These are phyloP conservation scores for Zygotorulaspora danielsina DNA, from an alignment of 805 yeast genomes.

Conservation along the genomic window DNA sequence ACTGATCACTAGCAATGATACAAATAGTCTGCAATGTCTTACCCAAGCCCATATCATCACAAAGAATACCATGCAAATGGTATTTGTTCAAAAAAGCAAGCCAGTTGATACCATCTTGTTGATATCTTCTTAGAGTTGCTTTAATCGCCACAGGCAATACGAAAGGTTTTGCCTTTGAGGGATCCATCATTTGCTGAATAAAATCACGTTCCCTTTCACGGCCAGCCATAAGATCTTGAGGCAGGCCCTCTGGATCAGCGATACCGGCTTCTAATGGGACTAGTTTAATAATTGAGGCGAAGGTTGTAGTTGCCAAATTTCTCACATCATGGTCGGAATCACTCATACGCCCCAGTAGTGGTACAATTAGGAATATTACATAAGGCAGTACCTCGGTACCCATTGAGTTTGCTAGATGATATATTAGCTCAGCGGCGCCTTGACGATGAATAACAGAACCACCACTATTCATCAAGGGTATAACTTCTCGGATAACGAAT, in stretches of 20 bases:
- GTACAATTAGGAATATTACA: conserved; percentile 91
- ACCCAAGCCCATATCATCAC: conserved; percentile 99
- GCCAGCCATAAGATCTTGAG: conserved; percentile 74
- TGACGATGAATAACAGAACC: conserved; percentile 69
- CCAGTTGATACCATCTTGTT: conserved; percentile 99
- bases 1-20: conserved; percentile 94
- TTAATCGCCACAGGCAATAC: conserved; percentile 85
- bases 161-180: conserved; percentile 81
- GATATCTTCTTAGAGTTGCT: conserved; percentile 90
- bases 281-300: conserved; percentile 90
- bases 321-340: conserved; percentile 89
- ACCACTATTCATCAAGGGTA: conserved; percentile 79
- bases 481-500: conserved; percentile 64
- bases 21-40: conserved; percentile 96
- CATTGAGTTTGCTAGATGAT: conserved; percentile 80
- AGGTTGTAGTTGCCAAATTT: conserved; percentile 86
- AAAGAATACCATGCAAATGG: conserved; percentile 91
- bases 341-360: conserved; percentile 96
- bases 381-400: conserved; percentile 88
- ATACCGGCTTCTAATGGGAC: conserved; percentile 98
- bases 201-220: conserved; percentile 93
- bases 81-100: conserved; percentile 90
- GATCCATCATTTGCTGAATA: conserved; percentile 97
- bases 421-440: conserved; percentile 89
- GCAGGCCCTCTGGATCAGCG: conserved; percentile 90